phyloP scores from a whole-genome alignment of 1,284 basidiomycete genomes.

The Irpex rosettiformis region DNA sequence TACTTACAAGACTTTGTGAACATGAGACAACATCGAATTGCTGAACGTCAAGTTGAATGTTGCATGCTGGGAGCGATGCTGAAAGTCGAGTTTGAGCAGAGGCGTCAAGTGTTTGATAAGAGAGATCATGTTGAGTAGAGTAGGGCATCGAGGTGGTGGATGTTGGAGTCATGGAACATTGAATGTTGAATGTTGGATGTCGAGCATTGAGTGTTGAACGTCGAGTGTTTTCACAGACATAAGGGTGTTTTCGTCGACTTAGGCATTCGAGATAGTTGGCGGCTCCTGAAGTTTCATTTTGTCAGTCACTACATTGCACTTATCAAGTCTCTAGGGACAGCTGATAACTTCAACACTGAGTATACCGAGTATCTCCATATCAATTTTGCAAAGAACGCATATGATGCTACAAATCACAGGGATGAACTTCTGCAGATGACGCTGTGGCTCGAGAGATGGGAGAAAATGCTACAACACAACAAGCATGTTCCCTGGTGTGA shows the following conservation, averaged over 20 bases:
- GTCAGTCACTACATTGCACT: constrained; percentile 21
- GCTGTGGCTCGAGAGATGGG: constrained; percentile 27
- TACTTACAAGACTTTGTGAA: too few species aligned
- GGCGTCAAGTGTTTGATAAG: too few species aligned
- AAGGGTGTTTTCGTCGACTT: constrained; percentile 21
- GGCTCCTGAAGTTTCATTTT: constrained; percentile 27
- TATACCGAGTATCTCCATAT: constrained; percentile 29
- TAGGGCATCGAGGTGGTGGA: too few species aligned
- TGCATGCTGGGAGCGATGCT: too few species aligned
- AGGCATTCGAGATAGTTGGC: constrained; percentile 18
- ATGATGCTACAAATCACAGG: constrained; percentile 29
- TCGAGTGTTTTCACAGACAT: constrained; percentile 31
- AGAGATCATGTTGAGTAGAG: too few species aligned
- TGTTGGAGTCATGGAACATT: too few species aligned
- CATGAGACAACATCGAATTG: too few species aligned
- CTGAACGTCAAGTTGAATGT: too few species aligned
- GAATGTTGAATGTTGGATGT: too few species aligned
- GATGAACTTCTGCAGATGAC: constrained; percentile 35
- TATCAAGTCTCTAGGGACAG: constrained; percentile 21
- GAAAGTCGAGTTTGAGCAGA: too few species aligned
- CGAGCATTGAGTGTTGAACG: too few species aligned
- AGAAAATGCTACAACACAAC: constrained; percentile 24
- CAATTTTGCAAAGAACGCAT: constrained; percentile 28
- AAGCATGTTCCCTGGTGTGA: neutral
- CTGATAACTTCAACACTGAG: constrained; percentile 28